phyloP scores from a whole-genome alignment of 805 yeast species.

The Spathaspora gorwiae region DNA sequence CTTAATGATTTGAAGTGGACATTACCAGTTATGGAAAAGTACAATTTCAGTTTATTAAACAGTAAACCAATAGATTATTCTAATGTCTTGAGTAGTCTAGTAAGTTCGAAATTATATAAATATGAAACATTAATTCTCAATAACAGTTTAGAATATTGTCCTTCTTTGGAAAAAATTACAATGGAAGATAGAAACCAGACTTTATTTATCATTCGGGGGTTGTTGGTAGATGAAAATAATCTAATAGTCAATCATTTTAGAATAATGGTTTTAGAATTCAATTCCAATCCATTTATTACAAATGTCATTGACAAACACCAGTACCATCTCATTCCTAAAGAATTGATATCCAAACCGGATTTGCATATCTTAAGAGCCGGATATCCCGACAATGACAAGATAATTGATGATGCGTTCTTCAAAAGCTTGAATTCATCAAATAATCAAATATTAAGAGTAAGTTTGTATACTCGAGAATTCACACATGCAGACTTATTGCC shows the following conservation, averaged over 20 bases:
- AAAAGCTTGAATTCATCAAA: slow-evolving; percentile 19
- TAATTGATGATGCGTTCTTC: slow-evolving; percentile 34
- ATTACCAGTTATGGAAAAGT: slow-evolving; percentile 14
- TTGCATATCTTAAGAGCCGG: slow-evolving; percentile 13
- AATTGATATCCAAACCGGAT: slow-evolving; percentile 25
- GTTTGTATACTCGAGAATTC: slow-evolving; percentile 51
- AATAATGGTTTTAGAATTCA: slow-evolving; percentile 21
- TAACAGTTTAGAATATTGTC: slow-evolving; percentile 29
- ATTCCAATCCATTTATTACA: slow-evolving; percentile 13
- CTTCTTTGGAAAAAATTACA: slow-evolving; percentile 22
- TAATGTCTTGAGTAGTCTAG: slow-evolving; percentile 12
- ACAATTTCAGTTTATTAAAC: slow-evolving; percentile 19
- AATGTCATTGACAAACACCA: slow-evolving; percentile 27
- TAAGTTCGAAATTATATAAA: slow-evolving; percentile 8
- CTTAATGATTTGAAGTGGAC: slow-evolving; percentile 55
- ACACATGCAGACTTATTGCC: slow-evolving; percentile 41
- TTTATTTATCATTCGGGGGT: slow-evolving; percentile 27
- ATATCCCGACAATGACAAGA: slow-evolving; percentile 1
- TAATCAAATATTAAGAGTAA: slow-evolving; percentile 42
- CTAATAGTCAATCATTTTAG: slow-evolving; percentile 24
- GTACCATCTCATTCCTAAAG: slow-evolving; percentile 27
- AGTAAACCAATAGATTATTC: slow-evolving; percentile 37
- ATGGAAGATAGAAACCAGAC: slow-evolving; percentile 13
- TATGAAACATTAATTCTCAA: slow-evolving; percentile 29
- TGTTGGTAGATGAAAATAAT: slow-evolving; percentile 18